Percentiles rank a stretch among this genome's conserved stretches.
These are phyloP conservation scores for Pisolithus marmoratus DNA, from an alignment of 768 basidiomycete genomes.

Conservation along the genomic window DNA sequence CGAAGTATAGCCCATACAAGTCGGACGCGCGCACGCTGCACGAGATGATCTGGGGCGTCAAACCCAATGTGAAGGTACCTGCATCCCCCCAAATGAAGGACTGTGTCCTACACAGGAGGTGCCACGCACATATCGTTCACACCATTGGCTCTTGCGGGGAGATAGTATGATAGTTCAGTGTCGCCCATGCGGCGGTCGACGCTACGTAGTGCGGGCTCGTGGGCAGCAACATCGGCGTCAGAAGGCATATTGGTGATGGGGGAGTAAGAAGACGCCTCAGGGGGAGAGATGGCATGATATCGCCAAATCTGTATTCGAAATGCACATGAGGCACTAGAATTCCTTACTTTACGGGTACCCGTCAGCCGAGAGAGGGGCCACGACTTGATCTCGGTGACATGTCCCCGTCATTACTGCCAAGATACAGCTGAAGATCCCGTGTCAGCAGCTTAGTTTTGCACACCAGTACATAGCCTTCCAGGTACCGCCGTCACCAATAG, in stretches of 20 bases:
- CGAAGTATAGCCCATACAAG: constrained; percentile 71
- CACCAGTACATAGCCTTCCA: too few species aligned
- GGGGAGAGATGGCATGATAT: too few species aligned
- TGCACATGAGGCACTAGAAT: too few species aligned
- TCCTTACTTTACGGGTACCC: too few species aligned
- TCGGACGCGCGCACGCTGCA: constrained; percentile 44
- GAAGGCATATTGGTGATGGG: too few species aligned
- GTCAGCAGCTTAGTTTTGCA: too few species aligned
- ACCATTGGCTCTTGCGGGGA: constrained; percentile 70
- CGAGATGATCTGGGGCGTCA: constrained; percentile 37
- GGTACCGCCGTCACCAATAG: too few species aligned
- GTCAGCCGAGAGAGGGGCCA: neutral
- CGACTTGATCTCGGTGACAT: neutral
- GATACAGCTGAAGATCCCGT: too few species aligned
- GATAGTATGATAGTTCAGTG: constrained; percentile 74
- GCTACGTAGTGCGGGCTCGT: neutral
- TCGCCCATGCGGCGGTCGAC: constrained; percentile 59
- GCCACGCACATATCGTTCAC: constrained; percentile 79
- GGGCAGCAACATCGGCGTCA: too few species aligned
- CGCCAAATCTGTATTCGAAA: too few species aligned
- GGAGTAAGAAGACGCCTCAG: too few species aligned
- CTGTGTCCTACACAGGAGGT: neutral
- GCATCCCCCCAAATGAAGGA: neutral
- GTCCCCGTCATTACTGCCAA: neutral
- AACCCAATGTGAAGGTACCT: constrained; percentile 83